Percentiles rank a stretch among this genome's conserved stretches.
phyloP scores from a whole-genome alignment of 2,329 filamentous ascomycete species.

The Pseudogymnoascus sp. region DNA sequence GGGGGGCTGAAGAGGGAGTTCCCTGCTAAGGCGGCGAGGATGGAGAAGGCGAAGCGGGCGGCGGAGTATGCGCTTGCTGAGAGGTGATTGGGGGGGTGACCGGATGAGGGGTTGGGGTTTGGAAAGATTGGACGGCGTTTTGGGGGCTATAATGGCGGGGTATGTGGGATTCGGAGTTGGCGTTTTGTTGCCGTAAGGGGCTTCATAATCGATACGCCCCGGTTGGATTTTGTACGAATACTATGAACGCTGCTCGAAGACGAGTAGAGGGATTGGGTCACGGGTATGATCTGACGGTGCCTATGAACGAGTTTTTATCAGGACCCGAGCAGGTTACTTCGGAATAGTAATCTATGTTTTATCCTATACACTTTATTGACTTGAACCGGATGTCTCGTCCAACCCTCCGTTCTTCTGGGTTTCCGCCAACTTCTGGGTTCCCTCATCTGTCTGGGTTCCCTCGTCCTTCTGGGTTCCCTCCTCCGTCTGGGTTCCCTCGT shows the following conservation, averaged over 20 bases:
- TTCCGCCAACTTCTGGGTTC: too few relatives aligned
- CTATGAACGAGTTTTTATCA: background rate
- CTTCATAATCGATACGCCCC: background rate
- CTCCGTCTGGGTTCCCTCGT: background rate
- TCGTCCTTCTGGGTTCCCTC: background rate
- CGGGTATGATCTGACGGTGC: background rate
- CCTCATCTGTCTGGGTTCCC: too few relatives aligned
- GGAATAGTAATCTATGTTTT: background rate
- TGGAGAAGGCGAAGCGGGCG: conserved; percentile 56
- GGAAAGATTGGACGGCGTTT: background rate
- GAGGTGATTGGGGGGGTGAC: background rate
- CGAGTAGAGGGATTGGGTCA: background rate
- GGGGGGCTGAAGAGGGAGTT: conserved; percentile 50
- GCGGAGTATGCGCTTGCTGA: conserved; percentile 25
- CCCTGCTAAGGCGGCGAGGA: conserved; percentile 55
- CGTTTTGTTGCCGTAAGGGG: background rate
- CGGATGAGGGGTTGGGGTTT: background rate
- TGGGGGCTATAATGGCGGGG: background rate
- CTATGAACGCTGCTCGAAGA: background rate
- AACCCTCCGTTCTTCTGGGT: background rate
- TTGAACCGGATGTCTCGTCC: background rate
- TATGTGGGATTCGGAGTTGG: background rate
- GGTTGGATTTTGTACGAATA: background rate
- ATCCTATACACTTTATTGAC: background rate
- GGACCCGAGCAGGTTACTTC: background rate